Conservation (phyloP, 495 filamentous ascomycete species). For the Aspergillus carlsbadensis region DNA sequence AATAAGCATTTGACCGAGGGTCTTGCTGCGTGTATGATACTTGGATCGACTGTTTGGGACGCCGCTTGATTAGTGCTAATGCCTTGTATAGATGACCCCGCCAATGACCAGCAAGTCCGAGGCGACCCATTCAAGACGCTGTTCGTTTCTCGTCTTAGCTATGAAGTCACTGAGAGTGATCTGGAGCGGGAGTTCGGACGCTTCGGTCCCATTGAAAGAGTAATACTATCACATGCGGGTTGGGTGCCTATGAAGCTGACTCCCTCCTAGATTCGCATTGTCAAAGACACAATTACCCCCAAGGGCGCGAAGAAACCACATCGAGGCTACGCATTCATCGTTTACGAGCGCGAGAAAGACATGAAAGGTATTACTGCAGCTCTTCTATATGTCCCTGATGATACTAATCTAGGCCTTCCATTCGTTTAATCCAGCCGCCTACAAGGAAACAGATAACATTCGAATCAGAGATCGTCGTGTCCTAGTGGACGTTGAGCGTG, state of each 20-base stretch:
- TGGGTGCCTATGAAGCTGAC: constrained; percentile 1
- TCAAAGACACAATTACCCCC: constrained; percentile 63
- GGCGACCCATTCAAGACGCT: constrained; percentile 95
- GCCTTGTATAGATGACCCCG: constrained; percentile 58
- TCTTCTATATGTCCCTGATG: constrained; percentile 15
- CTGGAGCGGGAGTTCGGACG: constrained; percentile 92
- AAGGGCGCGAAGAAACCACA: constrained; percentile 82
- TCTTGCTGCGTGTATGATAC: constrained; percentile 59
- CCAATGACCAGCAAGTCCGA: constrained; percentile 72
- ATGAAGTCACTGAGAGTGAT: constrained; percentile 83
- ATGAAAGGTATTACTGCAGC: constrained; percentile 84
- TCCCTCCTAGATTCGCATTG: constrained; percentile 73
- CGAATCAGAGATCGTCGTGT: constrained; percentile 89
- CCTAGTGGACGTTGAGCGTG: constrained; percentile 94
- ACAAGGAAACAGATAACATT: constrained; percentile 87
- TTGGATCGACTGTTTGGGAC: background rate
- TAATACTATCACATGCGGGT: constrained; percentile 28
- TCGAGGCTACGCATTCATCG: constrained; percentile 93
- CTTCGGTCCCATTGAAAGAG: constrained; percentile 91
- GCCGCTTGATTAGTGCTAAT: constrained; percentile 10
- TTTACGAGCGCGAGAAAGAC: constrained; percentile 95
- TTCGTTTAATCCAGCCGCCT: constrained; percentile 56
- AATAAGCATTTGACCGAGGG: constrained; percentile 65
- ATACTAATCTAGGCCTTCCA: constrained; percentile 34
- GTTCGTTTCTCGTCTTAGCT: constrained; percentile 87